Evolutionary conservation across 2,329 filamentous ascomycete genomes (phyloP).

Genomic region (Xylaria sp.): DNA sequence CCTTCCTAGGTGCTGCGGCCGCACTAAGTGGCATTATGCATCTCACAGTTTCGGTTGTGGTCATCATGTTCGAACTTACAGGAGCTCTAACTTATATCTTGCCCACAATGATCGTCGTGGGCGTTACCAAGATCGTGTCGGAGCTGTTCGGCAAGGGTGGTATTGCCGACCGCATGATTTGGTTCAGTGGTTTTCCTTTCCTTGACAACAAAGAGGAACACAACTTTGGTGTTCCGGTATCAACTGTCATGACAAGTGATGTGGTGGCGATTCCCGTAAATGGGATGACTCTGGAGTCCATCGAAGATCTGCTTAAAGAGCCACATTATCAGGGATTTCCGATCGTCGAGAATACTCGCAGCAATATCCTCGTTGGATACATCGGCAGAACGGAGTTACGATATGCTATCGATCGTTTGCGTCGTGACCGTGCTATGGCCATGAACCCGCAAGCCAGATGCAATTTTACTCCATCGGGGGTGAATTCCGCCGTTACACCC

Average conservation of each 20-base stretch:
- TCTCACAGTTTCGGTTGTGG: slow-evolving; percentile 93
- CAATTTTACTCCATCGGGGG: slow-evolving; percentile 70
- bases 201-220: slow-evolving; percentile 98
- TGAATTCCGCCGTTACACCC: slow-evolving; percentile 50
- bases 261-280: slow-evolving; percentile 78
- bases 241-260: slow-evolving; percentile 84
- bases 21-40: slow-evolving; percentile 98
- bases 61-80: slow-evolving; percentile 99
- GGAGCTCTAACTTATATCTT: slow-evolving; percentile 97
- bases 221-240: slow-evolving; percentile 94
- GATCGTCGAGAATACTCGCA: slow-evolving; percentile 79
- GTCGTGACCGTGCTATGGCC: slow-evolving; percentile 68
- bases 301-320: slow-evolving; percentile 80
- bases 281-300: slow-evolving; percentile 78
- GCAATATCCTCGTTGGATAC: slow-evolving; percentile 84
- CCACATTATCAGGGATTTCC: slow-evolving; percentile 94
- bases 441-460: slow-evolving; percentile 78
- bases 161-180: slow-evolving; percentile 98
- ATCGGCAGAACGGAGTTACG: slow-evolving; percentile 91
- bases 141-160: slow-evolving; percentile 94
- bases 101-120: slow-evolving; percentile 98
- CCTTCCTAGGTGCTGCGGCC: slow-evolving; percentile 91
- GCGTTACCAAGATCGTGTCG: slow-evolving; percentile 92
- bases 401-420: slow-evolving; percentile 87
- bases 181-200: slow-evolving; percentile 97